phyloP scores from a whole-genome alignment of 495 filamentous ascomycete species.

The Aspergillus bridgeri region DNA sequence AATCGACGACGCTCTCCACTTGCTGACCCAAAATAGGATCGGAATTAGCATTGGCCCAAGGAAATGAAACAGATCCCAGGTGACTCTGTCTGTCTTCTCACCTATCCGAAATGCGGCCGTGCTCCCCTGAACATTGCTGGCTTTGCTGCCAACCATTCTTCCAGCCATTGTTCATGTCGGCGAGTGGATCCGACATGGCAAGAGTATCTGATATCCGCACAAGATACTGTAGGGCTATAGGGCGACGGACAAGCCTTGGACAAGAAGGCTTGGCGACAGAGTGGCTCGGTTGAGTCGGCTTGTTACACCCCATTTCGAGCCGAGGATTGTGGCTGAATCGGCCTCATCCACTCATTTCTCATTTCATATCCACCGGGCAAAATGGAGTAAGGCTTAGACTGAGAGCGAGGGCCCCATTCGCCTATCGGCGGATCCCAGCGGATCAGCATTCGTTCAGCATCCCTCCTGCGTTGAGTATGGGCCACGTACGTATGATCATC shows the following conservation, averaged over 20 bases:
- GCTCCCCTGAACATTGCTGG: background rate
- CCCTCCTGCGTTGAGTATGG: background rate
- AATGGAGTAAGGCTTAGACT: conserved; percentile 8
- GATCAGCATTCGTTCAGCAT: conserved; percentile 1
- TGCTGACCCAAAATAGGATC: background rate
- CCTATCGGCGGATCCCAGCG: background rate
- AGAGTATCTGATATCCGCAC: no score
- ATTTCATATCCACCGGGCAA: background rate
- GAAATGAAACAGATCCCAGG: conserved; percentile 6
- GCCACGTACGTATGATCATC: background rate
- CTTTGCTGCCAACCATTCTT: no score
- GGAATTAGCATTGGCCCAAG: conserved; percentile 4
- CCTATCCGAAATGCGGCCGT: background rate
- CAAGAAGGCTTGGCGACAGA: conserved; percentile 29
- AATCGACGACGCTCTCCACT: conserved; percentile 6
- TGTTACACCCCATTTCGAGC: background rate
- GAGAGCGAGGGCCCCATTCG: conserved; percentile 2
- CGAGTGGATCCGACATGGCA: no score
- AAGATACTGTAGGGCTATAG: conserved; percentile 15
- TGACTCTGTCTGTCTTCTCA: background rate
- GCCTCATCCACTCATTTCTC: background rate
- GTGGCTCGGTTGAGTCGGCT: conserved; percentile 14
- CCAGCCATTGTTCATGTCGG: background rate
- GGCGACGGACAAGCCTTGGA: conserved; percentile 26
- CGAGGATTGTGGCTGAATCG: background rate